Evolutionary conservation across 208 protist species (phyloP).

Genomic region (Trypanosoma boissoni): DNA sequence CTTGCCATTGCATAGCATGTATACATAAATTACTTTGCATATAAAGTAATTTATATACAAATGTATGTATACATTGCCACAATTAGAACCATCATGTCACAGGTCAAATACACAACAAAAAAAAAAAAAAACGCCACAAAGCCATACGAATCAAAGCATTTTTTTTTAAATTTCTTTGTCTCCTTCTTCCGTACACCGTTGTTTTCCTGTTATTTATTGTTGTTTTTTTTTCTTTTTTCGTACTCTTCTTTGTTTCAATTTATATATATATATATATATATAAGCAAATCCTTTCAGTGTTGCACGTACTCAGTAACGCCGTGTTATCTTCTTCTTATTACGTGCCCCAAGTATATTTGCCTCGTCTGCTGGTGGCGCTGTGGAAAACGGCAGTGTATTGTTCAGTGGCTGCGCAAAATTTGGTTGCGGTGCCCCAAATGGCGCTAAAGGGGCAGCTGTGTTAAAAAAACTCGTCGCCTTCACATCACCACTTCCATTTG

Average conservation of each 20-base stretch:
- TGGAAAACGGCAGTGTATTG: not conserved
- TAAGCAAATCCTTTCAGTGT: too few species aligned
- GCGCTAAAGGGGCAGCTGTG: not conserved
- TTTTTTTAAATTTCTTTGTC: not conserved
- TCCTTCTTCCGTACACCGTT: not conserved
- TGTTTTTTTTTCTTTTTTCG: constrained; percentile 3
- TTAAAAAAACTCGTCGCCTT: too few species aligned
- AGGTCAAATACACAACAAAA: not conserved
- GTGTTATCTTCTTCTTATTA: not conserved
- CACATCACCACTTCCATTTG: too few species aligned
- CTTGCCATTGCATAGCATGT: too few species aligned
- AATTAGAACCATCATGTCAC: too few species aligned
- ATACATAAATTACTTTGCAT: too few species aligned
- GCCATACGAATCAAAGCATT: constrained; percentile 1
- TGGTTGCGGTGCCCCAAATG: not conserved
- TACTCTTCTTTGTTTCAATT: constrained; percentile 1
- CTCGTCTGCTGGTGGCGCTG: not conserved
- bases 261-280: not conserved
- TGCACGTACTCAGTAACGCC: not conserved
- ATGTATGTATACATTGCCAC: too few species aligned
- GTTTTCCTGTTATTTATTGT: not conserved
- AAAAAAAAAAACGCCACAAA: constrained; percentile 5
- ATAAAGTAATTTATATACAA: not conserved
- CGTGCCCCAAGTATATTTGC: not conserved
- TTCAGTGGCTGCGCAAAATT: not conserved